Conservation (phyloP, 371 early-diverging fungal species). For the Mortierella sp. region DNA sequence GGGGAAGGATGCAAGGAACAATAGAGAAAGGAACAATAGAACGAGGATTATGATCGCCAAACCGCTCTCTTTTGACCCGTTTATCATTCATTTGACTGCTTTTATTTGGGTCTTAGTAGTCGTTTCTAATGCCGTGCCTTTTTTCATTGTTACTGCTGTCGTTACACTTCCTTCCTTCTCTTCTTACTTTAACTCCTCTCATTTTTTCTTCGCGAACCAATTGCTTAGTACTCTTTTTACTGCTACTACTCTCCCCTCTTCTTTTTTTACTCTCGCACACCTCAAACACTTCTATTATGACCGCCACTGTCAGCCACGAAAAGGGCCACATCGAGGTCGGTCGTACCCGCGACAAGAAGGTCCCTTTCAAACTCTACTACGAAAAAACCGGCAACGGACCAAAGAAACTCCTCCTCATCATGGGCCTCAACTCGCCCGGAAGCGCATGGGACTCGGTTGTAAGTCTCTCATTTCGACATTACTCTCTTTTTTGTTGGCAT, state of each 20-base stretch:
- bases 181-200: no score
- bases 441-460: conserved; percentile 52
- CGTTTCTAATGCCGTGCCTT: background rate
- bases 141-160: background rate
- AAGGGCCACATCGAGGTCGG: conserved; percentile 46
- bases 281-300: conserved; percentile 13
- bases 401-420: conserved; percentile 45
- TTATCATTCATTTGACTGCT: no score
- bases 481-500: no score
- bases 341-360: conserved; percentile 29
- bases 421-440: conserved; percentile 52
- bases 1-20: no score
- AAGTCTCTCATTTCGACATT: no score
- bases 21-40: no score
- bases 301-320: conserved; percentile 17
- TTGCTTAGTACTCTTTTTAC: background rate
- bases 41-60: no score
- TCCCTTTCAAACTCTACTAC: conserved; percentile 47
- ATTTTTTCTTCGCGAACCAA: background rate
- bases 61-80: background rate
- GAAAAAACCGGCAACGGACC: conserved; percentile 51
- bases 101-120: background rate
- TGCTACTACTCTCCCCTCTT: background rate
- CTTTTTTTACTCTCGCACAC: background rate
- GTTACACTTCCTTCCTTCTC: background rate